A percentile compares a stretch with the other conserved stretches of the same genome.
Conservation (phyloP, 176 grass and related monocot species). For the Triticum urartu region DNA sequence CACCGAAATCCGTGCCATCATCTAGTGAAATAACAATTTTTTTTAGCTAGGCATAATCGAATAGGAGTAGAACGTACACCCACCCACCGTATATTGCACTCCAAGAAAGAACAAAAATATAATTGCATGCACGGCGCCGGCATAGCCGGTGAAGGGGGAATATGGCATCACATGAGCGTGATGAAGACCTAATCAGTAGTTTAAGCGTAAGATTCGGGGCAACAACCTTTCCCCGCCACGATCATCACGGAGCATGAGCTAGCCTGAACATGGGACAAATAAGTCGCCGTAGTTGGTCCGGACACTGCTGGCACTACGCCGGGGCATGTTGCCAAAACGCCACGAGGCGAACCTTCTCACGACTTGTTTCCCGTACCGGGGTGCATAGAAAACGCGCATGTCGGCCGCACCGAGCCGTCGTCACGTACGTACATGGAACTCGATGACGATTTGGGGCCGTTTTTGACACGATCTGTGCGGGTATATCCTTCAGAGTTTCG, state of each 20-base stretch:
- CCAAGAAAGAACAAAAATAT: neutral
- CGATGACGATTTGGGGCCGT: neutral
- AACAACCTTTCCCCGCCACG: neutral
- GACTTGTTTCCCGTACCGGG: neutral
- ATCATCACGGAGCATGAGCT: neutral
- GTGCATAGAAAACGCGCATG: neutral
- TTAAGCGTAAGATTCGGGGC: neutral
- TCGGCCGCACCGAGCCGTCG: neutral
- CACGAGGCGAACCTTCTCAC: neutral
- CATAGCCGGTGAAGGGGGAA: neutral
- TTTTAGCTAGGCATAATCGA: neutral
- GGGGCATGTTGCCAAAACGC: neutral
- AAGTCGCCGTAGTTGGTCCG: neutral
- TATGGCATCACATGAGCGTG: neutral
- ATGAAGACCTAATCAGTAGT: neutral
- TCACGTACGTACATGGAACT: neutral
- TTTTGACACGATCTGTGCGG: neutral
- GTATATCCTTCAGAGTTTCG: no score
- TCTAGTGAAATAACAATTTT: neutral
- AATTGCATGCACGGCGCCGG: neutral
- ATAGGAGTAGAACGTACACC: neutral
- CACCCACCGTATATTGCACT: neutral
- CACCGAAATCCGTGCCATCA: no score
- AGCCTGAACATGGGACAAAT: slow-evolving; percentile 13
- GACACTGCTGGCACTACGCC: neutral